Percentiles rank a stretch among this genome's conserved stretches.
These are phyloP conservation scores for Populus hybrid DNA, from an alignment of 441 rosid genomes.

Conservation along the genomic window DNA sequence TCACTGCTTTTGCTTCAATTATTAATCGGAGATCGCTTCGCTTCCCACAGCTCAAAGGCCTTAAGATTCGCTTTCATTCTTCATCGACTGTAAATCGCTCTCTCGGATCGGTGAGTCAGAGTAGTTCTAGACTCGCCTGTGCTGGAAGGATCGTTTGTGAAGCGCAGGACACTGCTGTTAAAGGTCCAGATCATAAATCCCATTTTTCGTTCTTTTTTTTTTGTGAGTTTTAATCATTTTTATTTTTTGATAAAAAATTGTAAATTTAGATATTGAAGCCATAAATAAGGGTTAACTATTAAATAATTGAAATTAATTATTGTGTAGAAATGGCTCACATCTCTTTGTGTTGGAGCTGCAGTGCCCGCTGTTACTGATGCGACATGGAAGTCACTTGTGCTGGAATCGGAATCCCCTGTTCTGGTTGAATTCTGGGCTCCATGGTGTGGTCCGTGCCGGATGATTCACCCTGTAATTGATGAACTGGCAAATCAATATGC, in stretches of 20 bases:
- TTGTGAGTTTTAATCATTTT: background rate
- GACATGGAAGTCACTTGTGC: slow-evolving; percentile 73
- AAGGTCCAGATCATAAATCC: slow-evolving; percentile 34
- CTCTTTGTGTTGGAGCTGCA: slow-evolving; percentile 23
- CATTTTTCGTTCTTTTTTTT: background rate
- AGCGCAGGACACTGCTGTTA: slow-evolving; percentile 65
- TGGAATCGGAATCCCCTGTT: slow-evolving; percentile 64
- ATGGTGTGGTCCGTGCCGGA: slow-evolving; percentile 97
- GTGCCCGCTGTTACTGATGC: slow-evolving; percentile 57
- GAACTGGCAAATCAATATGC: slow-evolving; percentile 70
- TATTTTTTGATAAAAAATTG: background rate
- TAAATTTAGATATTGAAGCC: background rate
- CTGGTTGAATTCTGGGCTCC: slow-evolving; percentile 98
- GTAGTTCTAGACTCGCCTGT: slow-evolving; percentile 26
- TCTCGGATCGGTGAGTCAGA: slow-evolving; percentile 21
- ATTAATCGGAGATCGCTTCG: slow-evolving; percentile 20
- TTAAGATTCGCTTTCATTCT: slow-evolving; percentile 30
- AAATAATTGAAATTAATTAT: background rate
- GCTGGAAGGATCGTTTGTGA: slow-evolving; percentile 50
- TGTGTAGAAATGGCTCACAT: background rate
- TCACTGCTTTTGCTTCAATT: slow-evolving; percentile 21
- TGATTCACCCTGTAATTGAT: slow-evolving; percentile 81
- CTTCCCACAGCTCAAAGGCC: slow-evolving; percentile 40
- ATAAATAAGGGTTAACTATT: background rate
- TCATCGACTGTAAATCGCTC: slow-evolving; percentile 19